Evolutionary conservation across 1,284 basidiomycete genomes (phyloP), one percentile per base, ranked within the genome.

Genomic region (Trichosporon coremiiforme): DNA sequence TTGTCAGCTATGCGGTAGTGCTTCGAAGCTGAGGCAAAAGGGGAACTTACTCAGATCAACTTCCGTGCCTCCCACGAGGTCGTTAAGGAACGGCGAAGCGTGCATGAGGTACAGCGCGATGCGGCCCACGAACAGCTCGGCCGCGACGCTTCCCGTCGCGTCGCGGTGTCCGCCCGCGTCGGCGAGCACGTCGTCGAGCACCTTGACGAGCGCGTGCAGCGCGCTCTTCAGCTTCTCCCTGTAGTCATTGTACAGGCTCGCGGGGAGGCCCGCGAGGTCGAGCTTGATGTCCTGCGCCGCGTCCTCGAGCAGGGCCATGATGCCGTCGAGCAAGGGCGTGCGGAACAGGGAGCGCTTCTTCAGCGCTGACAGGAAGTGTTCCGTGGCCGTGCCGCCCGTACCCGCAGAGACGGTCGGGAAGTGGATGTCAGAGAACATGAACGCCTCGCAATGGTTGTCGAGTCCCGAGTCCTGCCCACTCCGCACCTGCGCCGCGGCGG

Each of bases 101-200:
- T 75, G 75, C 9, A 71, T 74, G 8, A 84, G 68, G 67, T 78
- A 82, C 29, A 82, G 65, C 7, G 82, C 80, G 1, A 83, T 74
- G 20, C 82, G 72, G 1, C 82, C 82, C 13, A 83, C 71, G 50
- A 83, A 80, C 47, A 83, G 67, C 65, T 82, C 80, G 6, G 76
- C 76, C 53, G 79, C 79, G 20, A 82, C 69, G 12, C 72, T 74
- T 1, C 69, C 71, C 13, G 75, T 76, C 1, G 71, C 74, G 38
- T 75, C 76, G n/a, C 75, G 25, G 22, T 67, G 53, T 0, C 57
- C 57, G 12, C 70, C 75, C 6, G 79, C 72, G 17, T 67, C 71
- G 2, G 74, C 78, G 22, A 82, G 69, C 20, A 79, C 75, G 29
- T 69, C 73, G 8, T 75, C 69, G 50, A 84, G 69, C 4, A 69